phyloP scores from a whole-genome alignment of 2,329 filamentous ascomycete genomes.

The Cordyceps javanica region DNA sequence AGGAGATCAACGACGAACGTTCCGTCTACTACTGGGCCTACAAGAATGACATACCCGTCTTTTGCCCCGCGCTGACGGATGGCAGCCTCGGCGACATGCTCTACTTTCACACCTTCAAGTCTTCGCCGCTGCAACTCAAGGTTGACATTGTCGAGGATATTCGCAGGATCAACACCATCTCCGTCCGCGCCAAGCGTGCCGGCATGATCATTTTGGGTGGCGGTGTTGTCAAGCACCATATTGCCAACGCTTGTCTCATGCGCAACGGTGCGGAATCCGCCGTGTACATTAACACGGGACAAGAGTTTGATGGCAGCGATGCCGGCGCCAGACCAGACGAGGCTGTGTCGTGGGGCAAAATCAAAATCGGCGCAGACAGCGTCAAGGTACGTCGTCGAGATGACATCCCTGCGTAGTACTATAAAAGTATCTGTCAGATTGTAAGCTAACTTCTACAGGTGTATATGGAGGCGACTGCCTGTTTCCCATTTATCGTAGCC shows the following conservation, averaged over 20 bases:
- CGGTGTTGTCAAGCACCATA: constrained; percentile 96
- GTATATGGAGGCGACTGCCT: constrained; percentile 58
- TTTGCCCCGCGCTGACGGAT: constrained; percentile 93
- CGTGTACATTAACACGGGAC: constrained; percentile 95
- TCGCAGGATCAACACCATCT: constrained; percentile 83
- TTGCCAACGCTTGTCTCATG: constrained; percentile 96
- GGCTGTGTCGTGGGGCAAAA: constrained; percentile 98
- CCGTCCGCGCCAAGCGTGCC: constrained; percentile 77
- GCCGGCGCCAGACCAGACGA: constrained; percentile 92
- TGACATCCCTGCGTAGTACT: background rate
- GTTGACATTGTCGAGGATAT: constrained; percentile 95
- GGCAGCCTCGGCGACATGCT: constrained; percentile 96
- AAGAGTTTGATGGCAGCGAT: constrained; percentile 97
- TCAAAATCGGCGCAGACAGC: constrained; percentile 78
- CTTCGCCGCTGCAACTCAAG: constrained; percentile 72
- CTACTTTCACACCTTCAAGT: constrained; percentile 95
- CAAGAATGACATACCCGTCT: constrained; percentile 94
- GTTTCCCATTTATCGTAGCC: constrained; percentile 61
- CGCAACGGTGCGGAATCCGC: constrained; percentile 94
- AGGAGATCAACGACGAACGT: constrained; percentile 87
- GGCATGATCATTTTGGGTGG: constrained; percentile 96
- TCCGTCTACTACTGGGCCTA: constrained; percentile 97
- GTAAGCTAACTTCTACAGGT: constrained; percentile 35
- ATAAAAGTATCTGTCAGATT: background rate
- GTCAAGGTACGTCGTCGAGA: constrained; percentile 63